Base-by-base conservation (phyloP, 2,329 filamentous ascomycete genomes). In the Colletotrichum sp. region DNA sequence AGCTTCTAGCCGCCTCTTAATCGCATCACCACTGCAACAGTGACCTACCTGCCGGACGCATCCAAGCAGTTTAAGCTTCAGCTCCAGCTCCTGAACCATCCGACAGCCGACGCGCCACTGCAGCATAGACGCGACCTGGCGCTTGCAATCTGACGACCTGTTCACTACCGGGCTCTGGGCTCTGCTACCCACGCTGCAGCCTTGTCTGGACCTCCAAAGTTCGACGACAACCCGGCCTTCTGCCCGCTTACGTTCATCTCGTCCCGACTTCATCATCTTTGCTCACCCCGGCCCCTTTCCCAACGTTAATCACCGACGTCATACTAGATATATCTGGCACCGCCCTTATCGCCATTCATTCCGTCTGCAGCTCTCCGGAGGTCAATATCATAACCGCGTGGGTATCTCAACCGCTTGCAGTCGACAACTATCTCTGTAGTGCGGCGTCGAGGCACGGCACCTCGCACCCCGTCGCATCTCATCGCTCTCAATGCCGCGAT, bases 401-500 rank as follows among this genome's bases (percentile, higher is more conserved):
- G 16, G 18, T 18, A 60, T 6, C 49, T 59, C 28, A 57, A 28
- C 60, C 5, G 21, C 39, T n/a, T 7, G 26, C 44, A 36, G 9
- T 60, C 57, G 34, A 24, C 18, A 44, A n/a, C 32, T 55, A 16
- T 21, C 57, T 49, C 44, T 18, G 34, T 73, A 76, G 64, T 59
- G 39, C 69, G 63, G 69, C 55, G 28, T 36, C 63, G 64, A 69
- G 63, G 34, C 32, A 68, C 69, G 55, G 70, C 73, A 69, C 73
- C 73, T 72, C 63, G 70, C 21, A 63, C 4, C 36, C 69, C 57
- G 36, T 65, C 70, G 71, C 74, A 34, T 70, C 24, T 36, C 24
- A 55, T 71, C 71, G 71, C 71, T 4, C 34, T 3, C 52, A 77
- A 89, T 88, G 87, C 84, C 86, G 80, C 86, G 87, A 77, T 84